phyloP scores from a whole-genome alignment of 2,329 filamentous ascomycete genomes.

The Paracamarosporium sp. region DNA sequence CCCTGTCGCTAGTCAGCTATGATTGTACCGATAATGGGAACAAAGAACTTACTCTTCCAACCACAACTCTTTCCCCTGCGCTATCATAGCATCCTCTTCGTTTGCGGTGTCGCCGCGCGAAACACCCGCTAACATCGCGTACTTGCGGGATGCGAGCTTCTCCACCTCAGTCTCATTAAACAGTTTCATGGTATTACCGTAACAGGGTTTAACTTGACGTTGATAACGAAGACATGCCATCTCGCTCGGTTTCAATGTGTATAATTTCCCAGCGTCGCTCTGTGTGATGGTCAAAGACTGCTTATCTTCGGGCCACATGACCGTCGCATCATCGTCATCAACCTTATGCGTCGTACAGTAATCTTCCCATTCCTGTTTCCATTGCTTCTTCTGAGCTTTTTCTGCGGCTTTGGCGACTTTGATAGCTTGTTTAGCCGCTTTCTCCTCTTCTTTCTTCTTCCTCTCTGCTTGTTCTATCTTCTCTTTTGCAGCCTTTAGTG shows the following conservation, averaged over 20 bases:
- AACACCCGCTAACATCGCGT: slow-evolving; percentile 9
- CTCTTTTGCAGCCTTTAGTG: background rate
- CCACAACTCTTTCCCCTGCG: slow-evolving; percentile 14
- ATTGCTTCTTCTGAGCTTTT: slow-evolving; percentile 7
- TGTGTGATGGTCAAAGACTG: slow-evolving; percentile 15
- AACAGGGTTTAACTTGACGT: slow-evolving; percentile 15
- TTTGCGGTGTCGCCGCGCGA: background rate
- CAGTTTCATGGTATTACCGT: slow-evolving; percentile 15
- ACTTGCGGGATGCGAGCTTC: slow-evolving; percentile 15
- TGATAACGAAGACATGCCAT: slow-evolving; percentile 9
- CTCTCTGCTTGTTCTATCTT: background rate
- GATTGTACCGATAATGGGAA: background rate
- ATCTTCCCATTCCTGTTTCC: slow-evolving; percentile 11
- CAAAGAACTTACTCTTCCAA: slow-evolving; percentile 10
- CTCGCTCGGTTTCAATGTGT: slow-evolving; percentile 20
- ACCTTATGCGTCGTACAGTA: slow-evolving; percentile 10
- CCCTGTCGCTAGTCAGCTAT: background rate
- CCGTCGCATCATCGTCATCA: slow-evolving; percentile 5
- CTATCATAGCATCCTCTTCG: background rate
- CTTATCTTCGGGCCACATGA: background rate
- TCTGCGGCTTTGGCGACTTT: background rate
- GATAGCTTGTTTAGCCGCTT: background rate
- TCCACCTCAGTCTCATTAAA: slow-evolving; percentile 15
- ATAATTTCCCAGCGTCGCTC: slow-evolving; percentile 17
- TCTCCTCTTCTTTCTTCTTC: slow-evolving; percentile 3